Evolutionary conservation across 306 rosid genomes (phyloP).

Genomic region (Lathyrus tuberosus): DNA sequence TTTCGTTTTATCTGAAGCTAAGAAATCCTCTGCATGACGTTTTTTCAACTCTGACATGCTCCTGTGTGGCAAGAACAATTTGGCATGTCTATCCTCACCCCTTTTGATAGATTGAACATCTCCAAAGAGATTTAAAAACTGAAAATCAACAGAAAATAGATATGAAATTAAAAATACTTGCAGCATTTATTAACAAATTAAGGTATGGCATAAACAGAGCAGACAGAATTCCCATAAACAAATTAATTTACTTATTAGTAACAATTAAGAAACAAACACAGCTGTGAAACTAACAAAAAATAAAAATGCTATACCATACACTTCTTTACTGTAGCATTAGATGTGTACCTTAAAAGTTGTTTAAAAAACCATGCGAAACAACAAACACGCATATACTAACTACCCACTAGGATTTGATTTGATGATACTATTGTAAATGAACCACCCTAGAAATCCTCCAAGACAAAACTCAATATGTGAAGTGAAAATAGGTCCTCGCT

Average conservation of each 20-base stretch:
- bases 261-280: no score
- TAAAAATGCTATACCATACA: background rate
- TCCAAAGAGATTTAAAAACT: conserved; percentile 95
- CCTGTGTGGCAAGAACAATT: conserved; percentile 79
- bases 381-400: background rate
- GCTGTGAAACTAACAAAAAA: background rate
- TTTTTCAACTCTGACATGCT: conserved; percentile 88
- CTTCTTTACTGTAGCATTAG: background rate
- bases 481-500: no score
- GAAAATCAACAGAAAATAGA: conserved; percentile 41
- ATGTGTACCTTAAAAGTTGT: background rate
- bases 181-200: background rate
- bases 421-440: no score
- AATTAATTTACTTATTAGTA: background rate
- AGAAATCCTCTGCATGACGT: conserved; percentile 92
- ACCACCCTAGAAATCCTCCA: no score
- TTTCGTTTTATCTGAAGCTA: conserved; percentile 86
- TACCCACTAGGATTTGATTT: no score
- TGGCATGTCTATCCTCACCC: conserved; percentile 93
- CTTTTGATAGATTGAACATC: conserved; percentile 85
- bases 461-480: no score
- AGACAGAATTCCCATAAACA: conserved; percentile 12
- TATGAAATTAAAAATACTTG: conserved; percentile 28
- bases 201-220: background rate
- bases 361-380: background rate